Evolutionary conservation across 2,329 filamentous ascomycete genomes (phyloP).

Genomic region (Fusarium paranaense): DNA sequence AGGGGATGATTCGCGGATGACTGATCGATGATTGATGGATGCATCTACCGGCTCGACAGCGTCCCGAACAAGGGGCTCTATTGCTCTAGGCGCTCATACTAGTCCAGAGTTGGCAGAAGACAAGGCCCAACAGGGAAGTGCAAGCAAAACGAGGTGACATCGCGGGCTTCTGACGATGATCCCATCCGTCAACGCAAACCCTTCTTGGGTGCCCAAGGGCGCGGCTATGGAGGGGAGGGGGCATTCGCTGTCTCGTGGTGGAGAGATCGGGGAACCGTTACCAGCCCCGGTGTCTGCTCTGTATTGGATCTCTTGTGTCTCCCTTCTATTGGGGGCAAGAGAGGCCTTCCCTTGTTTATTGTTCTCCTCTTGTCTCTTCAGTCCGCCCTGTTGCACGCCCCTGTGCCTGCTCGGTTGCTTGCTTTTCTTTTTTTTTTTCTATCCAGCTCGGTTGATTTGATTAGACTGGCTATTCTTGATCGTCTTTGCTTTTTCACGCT

Average conservation of each 20-base stretch:
- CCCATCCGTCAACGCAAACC: slow-evolving; percentile 28
- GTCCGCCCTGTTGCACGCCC: not conserved
- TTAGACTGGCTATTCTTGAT: not conserved
- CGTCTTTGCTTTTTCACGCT: not conserved
- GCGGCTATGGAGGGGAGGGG: slow-evolving; percentile 14
- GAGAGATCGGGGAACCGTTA: slow-evolving; percentile 32
- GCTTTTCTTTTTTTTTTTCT: not conserved
- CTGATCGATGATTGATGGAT: slow-evolving; percentile 33
- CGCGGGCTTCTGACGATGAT: slow-evolving; percentile 21
- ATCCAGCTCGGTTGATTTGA: slow-evolving; percentile 6
- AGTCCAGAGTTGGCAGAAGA: slow-evolving; percentile 27
- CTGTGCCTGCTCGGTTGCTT: not conserved
- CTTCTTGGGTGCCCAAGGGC: slow-evolving; percentile 24
- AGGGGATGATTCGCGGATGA: slow-evolving; percentile 9
- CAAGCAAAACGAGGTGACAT: slow-evolving; percentile 25
- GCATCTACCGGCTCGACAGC: slow-evolving; percentile 28
- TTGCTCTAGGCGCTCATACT: slow-evolving; percentile 17
- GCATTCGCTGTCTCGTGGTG: slow-evolving; percentile 20
- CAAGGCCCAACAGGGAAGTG: slow-evolving; percentile 32
- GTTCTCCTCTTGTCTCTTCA: not conserved
- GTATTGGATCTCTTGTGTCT: not conserved
- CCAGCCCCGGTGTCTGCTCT: slow-evolving; percentile 10
- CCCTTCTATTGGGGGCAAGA: not conserved
- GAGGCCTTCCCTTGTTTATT: not conserved
- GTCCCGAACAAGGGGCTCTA: slow-evolving; percentile 25